Conservation (phyloP, 2,329 filamentous ascomycete species). For the Pseudogymnoascus sp. region DNA sequence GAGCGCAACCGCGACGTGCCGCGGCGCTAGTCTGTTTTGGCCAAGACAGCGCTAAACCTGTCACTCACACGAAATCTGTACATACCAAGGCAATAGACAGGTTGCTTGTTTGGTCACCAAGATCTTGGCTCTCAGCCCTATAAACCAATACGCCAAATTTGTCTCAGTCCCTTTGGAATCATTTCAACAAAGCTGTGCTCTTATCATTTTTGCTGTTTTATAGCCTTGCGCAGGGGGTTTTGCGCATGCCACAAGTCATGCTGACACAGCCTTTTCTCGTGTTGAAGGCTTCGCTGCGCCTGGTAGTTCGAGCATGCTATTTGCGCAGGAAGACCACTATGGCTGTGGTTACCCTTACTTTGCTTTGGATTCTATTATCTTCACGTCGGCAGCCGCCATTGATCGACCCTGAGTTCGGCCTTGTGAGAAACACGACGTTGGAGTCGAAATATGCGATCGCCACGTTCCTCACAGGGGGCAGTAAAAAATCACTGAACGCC, state of each 20-base stretch:
- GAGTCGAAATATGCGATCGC: constrained; percentile 25
- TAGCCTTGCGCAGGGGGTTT: not conserved
- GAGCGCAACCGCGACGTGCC: not conserved
- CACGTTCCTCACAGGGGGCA: constrained; percentile 31
- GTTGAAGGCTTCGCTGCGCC: not conserved
- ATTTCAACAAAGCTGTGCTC: not conserved
- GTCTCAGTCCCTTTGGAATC: not conserved
- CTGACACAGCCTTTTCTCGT: not conserved
- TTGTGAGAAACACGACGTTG: not conserved
- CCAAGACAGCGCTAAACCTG: not conserved
- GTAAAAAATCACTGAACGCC: constrained; percentile 17
- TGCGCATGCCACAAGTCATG: not conserved
- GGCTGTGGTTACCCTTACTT: not conserved
- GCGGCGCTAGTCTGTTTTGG: not conserved
- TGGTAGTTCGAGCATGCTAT: not conserved
- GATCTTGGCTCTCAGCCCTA: not conserved
- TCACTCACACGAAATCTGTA: not conserved
- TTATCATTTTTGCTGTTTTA: not conserved
- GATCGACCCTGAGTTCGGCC: not conserved
- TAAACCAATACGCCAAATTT: not conserved
- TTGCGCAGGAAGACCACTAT: not conserved
- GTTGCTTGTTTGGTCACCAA: not conserved
- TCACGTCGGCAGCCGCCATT: not conserved
- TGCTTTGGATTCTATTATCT: not conserved
- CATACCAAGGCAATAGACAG: not conserved